These are phyloP conservation scores for Fusarium temperatum DNA, from an alignment of 2,329 filamentous ascomycete species.

Conservation along the genomic window DNA sequence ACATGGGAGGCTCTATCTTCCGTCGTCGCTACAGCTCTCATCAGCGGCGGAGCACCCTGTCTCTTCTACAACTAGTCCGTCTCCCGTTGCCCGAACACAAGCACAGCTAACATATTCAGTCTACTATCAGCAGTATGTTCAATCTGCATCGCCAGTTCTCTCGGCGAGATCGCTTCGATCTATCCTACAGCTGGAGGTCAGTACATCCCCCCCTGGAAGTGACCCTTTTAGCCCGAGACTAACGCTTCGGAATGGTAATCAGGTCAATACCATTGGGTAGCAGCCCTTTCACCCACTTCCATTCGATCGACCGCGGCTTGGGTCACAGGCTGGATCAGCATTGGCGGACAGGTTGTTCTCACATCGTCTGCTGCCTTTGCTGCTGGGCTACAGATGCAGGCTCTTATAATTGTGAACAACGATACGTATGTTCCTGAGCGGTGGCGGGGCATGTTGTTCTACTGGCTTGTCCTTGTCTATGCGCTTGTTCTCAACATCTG, in stretches of 20 bases:
- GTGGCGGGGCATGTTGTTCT: conserved; percentile 58
- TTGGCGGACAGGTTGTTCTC: conserved; percentile 56
- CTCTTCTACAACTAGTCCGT: conserved; percentile 49
- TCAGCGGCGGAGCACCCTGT: conserved; percentile 56
- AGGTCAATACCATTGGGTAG: conserved; percentile 38
- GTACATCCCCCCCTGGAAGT: no score
- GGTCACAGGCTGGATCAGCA: conserved; percentile 45
- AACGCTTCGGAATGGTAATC: background rate
- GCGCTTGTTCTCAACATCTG: conserved; percentile 53
- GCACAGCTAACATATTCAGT: background rate
- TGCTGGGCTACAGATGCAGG: conserved; percentile 54
- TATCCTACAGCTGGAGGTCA: conserved; percentile 34
- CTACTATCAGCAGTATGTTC: conserved; percentile 24
- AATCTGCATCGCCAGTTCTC: conserved; percentile 25
- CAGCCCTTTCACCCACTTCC: conserved; percentile 24
- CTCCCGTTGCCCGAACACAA: accelerated
- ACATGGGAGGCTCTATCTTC: conserved; percentile 61
- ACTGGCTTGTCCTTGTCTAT: conserved; percentile 55
- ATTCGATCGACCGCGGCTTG: conserved; percentile 7
- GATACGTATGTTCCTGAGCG: conserved; percentile 51
- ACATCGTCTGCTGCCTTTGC: conserved; percentile 59
- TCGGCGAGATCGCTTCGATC: conserved; percentile 34
- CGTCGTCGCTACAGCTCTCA: conserved; percentile 55
- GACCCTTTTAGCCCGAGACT: background rate
- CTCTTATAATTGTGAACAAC: conserved; percentile 54